Evolutionary conservation across 2,329 filamentous ascomycete species (phyloP), one percentile per base, ranked within the genome.

Genomic region (Cadophora malorum): DNA sequence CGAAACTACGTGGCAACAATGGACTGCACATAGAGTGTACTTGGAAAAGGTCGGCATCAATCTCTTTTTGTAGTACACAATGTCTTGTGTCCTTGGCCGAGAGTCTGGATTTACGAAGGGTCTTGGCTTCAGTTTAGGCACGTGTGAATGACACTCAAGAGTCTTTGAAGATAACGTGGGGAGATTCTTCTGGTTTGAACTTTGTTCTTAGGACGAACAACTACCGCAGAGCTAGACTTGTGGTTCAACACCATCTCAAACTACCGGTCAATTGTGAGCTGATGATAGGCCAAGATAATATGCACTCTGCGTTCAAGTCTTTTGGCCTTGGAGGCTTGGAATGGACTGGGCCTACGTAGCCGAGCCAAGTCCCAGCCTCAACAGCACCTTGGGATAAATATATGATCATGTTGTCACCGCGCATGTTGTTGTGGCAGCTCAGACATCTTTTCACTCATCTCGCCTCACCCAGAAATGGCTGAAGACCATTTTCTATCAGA

Each of bases 281-380:
- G 45, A 33, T 62, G 62, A 58, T 64, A 67, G 66, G 66, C 38
- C 25, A 49, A 49, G 62, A 21, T 14, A 41, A 25, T 9, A 66
- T 50, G 64, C 59, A 35, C 64, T 50, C 21, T 61, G 64, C 21
- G 31, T 28, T 66, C 64, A 61, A 69, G 64, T 62, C 59, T 62
- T 56, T 28, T 23, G 14, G 25, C 60, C 63, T 65, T 61, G 61
- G 38, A 50, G 14, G 25, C 60, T 59, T 65, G 53, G 61, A 28
- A 50, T 64, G 16, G 56, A 59, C 65, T 63, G 65, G 65, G 65
- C 65, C 56, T 66, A 70, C 62, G 63, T 67, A 50, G 31, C 38
- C 38, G 16, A 45, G 19, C 9, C 14, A 47, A 41, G 33, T 33
- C 2, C 33, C 25, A 31, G n/a, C 31, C 41, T 49, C 14, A 49